These are phyloP conservation scores for Diplodia intermedia DNA, from an alignment of 2,329 filamentous ascomycete genomes.

Conservation along the genomic window DNA sequence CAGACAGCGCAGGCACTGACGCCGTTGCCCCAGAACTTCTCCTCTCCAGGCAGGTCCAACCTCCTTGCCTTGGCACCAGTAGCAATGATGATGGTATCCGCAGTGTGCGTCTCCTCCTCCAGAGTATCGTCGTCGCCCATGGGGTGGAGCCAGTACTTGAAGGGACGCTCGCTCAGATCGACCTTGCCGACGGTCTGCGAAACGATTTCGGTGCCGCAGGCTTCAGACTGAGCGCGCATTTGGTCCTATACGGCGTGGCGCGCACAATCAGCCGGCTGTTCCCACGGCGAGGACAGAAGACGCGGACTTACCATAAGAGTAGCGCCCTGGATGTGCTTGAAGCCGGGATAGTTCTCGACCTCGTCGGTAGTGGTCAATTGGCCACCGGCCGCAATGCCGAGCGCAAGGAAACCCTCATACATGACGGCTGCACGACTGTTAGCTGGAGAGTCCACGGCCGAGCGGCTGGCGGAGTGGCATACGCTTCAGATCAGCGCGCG, in stretches of 20 bases:
- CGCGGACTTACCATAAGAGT: conserved; percentile 75
- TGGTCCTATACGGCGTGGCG: conserved; percentile 63
- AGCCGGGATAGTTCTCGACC: conserved; percentile 97
- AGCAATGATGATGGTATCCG: conserved; percentile 90
- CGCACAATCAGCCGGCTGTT: conserved; percentile 35
- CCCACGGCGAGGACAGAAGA: background rate
- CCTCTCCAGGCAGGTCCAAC: conserved; percentile 83
- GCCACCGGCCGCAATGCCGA: conserved; percentile 93
- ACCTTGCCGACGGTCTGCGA: conserved; percentile 90
- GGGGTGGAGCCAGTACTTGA: conserved; percentile 77
- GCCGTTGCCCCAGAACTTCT: conserved; percentile 96
- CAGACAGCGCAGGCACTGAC: conserved; percentile 97
- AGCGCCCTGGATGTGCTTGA: conserved; percentile 84
- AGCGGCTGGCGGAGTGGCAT: conserved; percentile 43
- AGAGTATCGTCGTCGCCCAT: conserved; percentile 81
- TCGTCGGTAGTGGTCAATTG: conserved; percentile 99
- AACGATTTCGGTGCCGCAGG: conserved; percentile 91
- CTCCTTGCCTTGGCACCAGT: conserved; percentile 92
- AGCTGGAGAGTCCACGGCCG: conserved; percentile 33
- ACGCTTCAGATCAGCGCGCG: conserved; percentile 91
- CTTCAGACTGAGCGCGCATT: conserved; percentile 90
- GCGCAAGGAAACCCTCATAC: conserved; percentile 97
- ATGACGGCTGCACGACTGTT: conserved; percentile 69
- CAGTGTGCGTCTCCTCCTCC: conserved; percentile 77
- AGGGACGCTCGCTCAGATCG: conserved; percentile 81